Evolutionary conservation across 768 basidiomycete genomes (phyloP).

Genomic region (Symmetrospora coprosmae): DNA sequence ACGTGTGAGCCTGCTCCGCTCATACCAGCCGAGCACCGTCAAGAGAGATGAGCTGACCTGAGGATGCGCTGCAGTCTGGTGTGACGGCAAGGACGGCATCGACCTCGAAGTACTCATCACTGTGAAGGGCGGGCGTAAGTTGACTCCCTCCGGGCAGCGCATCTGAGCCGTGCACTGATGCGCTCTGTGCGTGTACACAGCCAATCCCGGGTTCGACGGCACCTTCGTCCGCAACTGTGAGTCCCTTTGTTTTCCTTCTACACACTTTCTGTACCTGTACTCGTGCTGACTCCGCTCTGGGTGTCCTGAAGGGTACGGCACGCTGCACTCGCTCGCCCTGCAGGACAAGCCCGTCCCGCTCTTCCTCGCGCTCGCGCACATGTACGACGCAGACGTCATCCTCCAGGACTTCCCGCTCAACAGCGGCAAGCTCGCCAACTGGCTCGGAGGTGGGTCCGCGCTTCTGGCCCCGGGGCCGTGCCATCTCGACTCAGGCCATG

Average conservation of each 20-base stretch:
- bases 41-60: not conserved
- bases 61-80: slow-evolving; percentile 5
- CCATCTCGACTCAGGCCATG: not conserved
- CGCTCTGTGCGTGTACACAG: too few relatives aligned
- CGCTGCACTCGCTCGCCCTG: slow-evolving; percentile 9
- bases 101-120: slow-evolving; percentile 25
- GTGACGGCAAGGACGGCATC: not conserved
- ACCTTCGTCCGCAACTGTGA: slow-evolving; percentile 9
- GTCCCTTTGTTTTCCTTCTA: not conserved
- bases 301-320: slow-evolving; percentile 15
- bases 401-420: slow-evolving; percentile 13
- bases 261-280: not conserved
- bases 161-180: not conserved
- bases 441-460: not conserved
- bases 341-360: slow-evolving; percentile 8
- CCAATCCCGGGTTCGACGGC: slow-evolving; percentile 24
- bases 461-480: not conserved
- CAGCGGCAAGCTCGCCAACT: slow-evolving; percentile 9
- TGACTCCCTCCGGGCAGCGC: not conserved
- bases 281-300: not conserved
- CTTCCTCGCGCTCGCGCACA: slow-evolving; percentile 18
- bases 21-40: too few relatives aligned
- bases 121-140: slow-evolving; percentile 22
- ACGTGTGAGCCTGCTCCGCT: not conserved
- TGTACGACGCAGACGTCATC: slow-evolving; percentile 22